Conservation (phyloP, 129 eudicot species). For the sunflower (Helianthus annuus) region HanXRQr2.0-SUNRISE NC_035444.2:133877893-133878392, state of each 20-base stretch:
- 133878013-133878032: slow-evolving; percentile 15
- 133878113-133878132: slow-evolving; percentile 94
- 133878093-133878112: slow-evolving; percentile 45
- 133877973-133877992: slow-evolving; percentile 9
- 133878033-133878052: slow-evolving; percentile 28
- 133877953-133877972: slow-evolving; percentile 30
- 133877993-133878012: slow-evolving; percentile 17
- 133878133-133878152: slow-evolving; percentile 85
- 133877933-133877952: slow-evolving; percentile 26
- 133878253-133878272: slow-evolving; percentile 91
- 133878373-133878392: too few species aligned
- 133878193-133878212: slow-evolving; percentile 18
- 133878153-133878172: slow-evolving; percentile 89
- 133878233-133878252: slow-evolving; percentile 82
- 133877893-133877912: slow-evolving; percentile 7
- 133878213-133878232: background rate
- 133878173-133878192: slow-evolving; percentile 10
- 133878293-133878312: slow-evolving; percentile 82
- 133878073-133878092: background rate
- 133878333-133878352: too few species aligned
- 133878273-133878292: slow-evolving; percentile 86
- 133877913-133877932: slow-evolving; percentile 12
- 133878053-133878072: background rate
- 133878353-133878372: too few species aligned
- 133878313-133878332: too few species aligned